Evolutionary conservation across 768 basidiomycete genomes (phyloP).

Genomic region (Lactifluus subvellereus): DNA sequence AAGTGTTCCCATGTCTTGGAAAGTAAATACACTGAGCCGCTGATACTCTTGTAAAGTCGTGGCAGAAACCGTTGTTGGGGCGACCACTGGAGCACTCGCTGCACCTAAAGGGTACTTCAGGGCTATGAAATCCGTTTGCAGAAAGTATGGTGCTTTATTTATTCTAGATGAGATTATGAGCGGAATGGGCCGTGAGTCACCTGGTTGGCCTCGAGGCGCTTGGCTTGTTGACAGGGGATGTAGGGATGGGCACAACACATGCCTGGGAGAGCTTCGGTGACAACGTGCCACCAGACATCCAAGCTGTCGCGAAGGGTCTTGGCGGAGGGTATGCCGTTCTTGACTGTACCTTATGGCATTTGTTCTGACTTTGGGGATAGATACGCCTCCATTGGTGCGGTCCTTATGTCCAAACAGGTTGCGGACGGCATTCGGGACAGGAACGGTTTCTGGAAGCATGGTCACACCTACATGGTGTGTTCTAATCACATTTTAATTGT

Average conservation of each 20-base stretch:
- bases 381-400: conserved; percentile 77
- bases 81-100: conserved; percentile 68
- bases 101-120: conserved; percentile 83
- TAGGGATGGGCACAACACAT: conserved; percentile 83
- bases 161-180: conserved; percentile 92
- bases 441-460: conserved; percentile 77
- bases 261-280: conserved; percentile 84
- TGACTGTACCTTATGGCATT: background rate
- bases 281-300: conserved; percentile 72
- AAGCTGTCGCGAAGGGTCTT: conserved; percentile 85
- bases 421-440: conserved; percentile 60
- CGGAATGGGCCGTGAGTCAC: conserved; percentile 75
- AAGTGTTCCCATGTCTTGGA: conserved; percentile 30
- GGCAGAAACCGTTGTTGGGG: conserved; percentile 85
- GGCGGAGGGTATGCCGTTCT: conserved; percentile 65
- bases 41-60: conserved; percentile 45
- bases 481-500: background rate
- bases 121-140: conserved; percentile 78
- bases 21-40: background rate
- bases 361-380: conserved; percentile 33
- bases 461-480: conserved; percentile 75
- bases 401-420: conserved; percentile 68
- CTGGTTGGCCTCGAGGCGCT: conserved; percentile 1
- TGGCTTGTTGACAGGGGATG: background rate
- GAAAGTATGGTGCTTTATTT: conserved; percentile 65